These are phyloP conservation scores for Talaromyces sp. DNA, from an alignment of 2,329 filamentous ascomycete species.

Conservation along the genomic window DNA sequence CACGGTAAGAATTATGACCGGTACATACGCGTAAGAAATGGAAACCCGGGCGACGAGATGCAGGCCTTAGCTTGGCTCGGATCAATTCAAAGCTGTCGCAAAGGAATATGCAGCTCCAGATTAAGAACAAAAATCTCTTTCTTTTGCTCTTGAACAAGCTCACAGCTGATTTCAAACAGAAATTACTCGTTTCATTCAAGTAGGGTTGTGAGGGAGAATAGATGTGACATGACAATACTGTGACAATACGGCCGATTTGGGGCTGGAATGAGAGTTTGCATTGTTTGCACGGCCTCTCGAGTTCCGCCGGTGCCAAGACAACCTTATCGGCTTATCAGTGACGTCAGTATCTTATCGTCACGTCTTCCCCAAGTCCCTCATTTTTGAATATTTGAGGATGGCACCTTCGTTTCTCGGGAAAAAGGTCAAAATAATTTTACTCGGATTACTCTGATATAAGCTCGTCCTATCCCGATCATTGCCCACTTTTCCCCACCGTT, in stretches of 20 bases:
- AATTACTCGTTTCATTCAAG: background rate
- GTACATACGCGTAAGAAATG: background rate
- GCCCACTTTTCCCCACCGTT: background rate
- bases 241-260: too few relatives aligned
- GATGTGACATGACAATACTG: background rate
- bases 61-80: too few relatives aligned
- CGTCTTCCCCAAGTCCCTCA: slow-evolving; percentile 22
- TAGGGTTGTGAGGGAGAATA: background rate
- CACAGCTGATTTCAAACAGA: too few relatives aligned
- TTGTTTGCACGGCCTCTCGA: background rate
- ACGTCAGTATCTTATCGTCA: slow-evolving; percentile 25
- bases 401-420: background rate
- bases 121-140: too few relatives aligned
- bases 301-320: background rate
- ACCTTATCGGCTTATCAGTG: slow-evolving; percentile 25
- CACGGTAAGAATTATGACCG: background rate
- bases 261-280: background rate
- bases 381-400: slow-evolving; percentile 8
- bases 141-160: too few relatives aligned
- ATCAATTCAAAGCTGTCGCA: background rate
- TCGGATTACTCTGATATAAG: background rate
- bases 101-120: too few relatives aligned
- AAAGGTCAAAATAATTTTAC: background rate
- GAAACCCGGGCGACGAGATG: background rate
- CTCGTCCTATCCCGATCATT: background rate